Evolutionary conservation across 176 grass and related monocot genomes (phyloP).

Genomic region (Aegilops tauschii): DNA sequence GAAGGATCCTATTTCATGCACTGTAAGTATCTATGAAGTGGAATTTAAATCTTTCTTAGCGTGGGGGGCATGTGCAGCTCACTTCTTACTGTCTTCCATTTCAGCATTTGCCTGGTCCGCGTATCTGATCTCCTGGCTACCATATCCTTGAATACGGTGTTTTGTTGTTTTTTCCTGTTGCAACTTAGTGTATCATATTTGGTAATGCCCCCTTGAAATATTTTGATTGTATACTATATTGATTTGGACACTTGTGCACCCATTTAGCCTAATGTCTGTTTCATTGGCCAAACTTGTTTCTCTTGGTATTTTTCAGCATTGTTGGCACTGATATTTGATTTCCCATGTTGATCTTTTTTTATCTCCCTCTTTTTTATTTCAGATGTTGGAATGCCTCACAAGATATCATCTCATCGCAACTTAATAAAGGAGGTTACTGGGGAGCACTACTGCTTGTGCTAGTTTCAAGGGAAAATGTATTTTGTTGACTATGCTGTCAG

Average conservation of each 20-base stretch:
- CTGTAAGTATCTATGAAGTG: neutral
- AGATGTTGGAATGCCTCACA: neutral
- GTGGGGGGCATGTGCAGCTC: neutral
- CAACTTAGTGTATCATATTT: neutral
- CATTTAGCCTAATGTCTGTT: neutral
- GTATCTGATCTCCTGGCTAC: constrained; percentile 6
- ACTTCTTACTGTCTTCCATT: neutral
- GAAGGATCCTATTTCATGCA: neutral
- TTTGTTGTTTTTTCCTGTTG: neutral
- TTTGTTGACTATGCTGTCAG: neutral
- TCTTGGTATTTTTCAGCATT: neutral
- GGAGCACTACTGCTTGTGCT: neutral
- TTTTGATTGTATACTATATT: neutral
- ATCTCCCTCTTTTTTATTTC: constrained; percentile 4
- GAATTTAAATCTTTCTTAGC: neutral
- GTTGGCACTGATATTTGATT: constrained; percentile 1
- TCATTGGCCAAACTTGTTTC: neutral
- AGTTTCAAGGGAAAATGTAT: constrained; percentile 1
- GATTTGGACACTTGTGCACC: neutral
- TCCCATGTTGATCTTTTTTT: constrained; percentile 6
- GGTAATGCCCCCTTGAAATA: neutral
- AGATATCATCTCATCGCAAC: neutral
- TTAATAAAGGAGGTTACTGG: neutral
- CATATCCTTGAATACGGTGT: neutral
- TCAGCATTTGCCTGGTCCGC: neutral